Evolutionary conservation across 805 yeast genomes (phyloP).

Genomic region (Candida germanica): DNA sequence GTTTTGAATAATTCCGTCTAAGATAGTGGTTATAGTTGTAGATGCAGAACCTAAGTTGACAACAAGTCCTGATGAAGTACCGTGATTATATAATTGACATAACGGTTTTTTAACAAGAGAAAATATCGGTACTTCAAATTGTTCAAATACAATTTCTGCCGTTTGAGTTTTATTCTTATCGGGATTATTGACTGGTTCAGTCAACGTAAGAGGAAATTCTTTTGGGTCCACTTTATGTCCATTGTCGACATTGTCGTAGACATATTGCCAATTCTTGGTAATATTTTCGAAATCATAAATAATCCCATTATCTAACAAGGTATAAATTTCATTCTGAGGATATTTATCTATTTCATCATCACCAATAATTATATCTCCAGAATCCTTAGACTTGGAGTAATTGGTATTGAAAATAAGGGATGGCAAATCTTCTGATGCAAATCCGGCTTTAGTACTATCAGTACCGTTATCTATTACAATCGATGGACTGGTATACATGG

Average conservation of each 20-base stretch:
- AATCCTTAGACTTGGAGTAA: constrained; percentile 40
- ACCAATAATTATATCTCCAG: constrained; percentile 34
- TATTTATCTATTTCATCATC: constrained; percentile 44
- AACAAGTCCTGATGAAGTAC: constrained; percentile 73
- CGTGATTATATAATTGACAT: constrained; percentile 73
- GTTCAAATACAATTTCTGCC: constrained; percentile 73
- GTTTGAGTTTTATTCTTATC: constrained; percentile 53
- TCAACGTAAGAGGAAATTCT: constrained; percentile 64
- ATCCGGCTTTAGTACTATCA: constrained; percentile 63
- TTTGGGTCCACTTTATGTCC: constrained; percentile 42
- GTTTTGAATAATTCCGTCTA: constrained; percentile 67
- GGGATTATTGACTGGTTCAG: constrained; percentile 72
- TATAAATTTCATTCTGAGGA: constrained; percentile 50
- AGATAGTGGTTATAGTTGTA: constrained; percentile 70
- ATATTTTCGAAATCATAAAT: constrained; percentile 74
- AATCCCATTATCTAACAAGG: constrained; percentile 59
- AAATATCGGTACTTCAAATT: constrained; percentile 70
- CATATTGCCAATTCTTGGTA: constrained; percentile 60
- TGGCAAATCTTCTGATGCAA: constrained; percentile 64
- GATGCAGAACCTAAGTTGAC: constrained; percentile 75
- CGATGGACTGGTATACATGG: constrained; percentile 43
- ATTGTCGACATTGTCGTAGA: constrained; percentile 49
- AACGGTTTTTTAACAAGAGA: constrained; percentile 74
- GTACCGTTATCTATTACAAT: constrained; percentile 72
- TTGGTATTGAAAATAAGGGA: constrained; percentile 53